phyloP scores from a whole-genome alignment of 2,329 filamentous ascomycete genomes.

The Immersiporthe knoxdaviesiana region DNA sequence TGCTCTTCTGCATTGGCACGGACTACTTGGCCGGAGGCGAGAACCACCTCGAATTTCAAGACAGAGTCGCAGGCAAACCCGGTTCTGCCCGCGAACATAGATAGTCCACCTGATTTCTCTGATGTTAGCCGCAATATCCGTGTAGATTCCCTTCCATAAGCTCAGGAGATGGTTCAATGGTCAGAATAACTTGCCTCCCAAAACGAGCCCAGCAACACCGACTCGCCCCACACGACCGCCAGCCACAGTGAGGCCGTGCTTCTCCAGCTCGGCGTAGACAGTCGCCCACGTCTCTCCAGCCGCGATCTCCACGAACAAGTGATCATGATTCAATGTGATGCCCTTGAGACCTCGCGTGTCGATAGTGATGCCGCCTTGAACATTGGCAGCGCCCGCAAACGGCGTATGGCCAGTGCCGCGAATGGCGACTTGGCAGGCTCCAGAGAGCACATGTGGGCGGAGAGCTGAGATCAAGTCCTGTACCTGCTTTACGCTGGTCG shows the following conservation, averaged over 20 bases:
- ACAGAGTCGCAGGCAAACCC: conserved; percentile 34
- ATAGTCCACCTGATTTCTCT: background rate
- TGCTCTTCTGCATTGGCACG: conserved; percentile 23
- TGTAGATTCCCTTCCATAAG: background rate
- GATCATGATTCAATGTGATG: conserved; percentile 28
- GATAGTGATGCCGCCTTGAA: conserved; percentile 32
- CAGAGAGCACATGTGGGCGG: conserved; percentile 27
- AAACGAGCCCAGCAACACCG: conserved; percentile 28
- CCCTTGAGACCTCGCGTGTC: conserved; percentile 31
- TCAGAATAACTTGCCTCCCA: conserved; percentile 20
- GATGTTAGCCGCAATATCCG: background rate
- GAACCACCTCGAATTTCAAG: conserved; percentile 26
- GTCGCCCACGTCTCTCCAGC: conserved; percentile 30
- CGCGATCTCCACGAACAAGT: conserved; percentile 26
- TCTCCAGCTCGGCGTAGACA: conserved; percentile 30
- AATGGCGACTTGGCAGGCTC: conserved; percentile 28
- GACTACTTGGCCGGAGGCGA: conserved; percentile 23
- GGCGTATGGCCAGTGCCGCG: conserved; percentile 30
- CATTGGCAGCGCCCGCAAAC: conserved; percentile 31
- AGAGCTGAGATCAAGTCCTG: conserved; percentile 6
- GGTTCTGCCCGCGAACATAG: conserved; percentile 17
- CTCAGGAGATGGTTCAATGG: background rate
- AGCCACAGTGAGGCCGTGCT: conserved; percentile 27
- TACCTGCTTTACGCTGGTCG: background rate
- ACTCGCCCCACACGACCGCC: conserved; percentile 29